A percentile compares a stretch with the other conserved stretches of the same genome.
Evolutionary conservation across 1,284 basidiomycete genomes (phyloP).

Genomic region (Fomes fomentarius): DNA sequence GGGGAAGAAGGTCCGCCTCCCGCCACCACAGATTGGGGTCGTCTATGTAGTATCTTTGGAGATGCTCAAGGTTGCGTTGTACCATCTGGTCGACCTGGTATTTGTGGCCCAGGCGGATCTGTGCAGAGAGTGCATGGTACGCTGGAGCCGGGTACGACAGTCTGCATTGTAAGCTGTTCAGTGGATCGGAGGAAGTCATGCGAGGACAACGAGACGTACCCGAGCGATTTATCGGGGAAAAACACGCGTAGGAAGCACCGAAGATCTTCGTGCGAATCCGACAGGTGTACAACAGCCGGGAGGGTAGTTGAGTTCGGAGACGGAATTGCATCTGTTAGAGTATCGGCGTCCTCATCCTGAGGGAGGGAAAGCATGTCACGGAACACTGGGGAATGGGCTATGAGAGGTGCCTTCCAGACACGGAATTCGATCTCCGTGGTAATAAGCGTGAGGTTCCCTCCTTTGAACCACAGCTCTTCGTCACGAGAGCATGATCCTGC

Average conservation of each 20-base stretch:
- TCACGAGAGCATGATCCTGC: not conserved
- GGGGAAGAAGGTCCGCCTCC: too few relatives aligned
- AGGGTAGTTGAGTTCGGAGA: not conserved
- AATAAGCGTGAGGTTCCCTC: slow-evolving; percentile 28
- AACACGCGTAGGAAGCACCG: slow-evolving; percentile 11
- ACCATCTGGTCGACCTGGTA: slow-evolving; percentile 14
- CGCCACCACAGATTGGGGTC: not conserved
- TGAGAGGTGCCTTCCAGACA: slow-evolving; percentile 26
- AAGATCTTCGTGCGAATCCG: slow-evolving; percentile 14
- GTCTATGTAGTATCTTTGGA: slow-evolving; percentile 11
- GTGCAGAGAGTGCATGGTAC: slow-evolving; percentile 11
- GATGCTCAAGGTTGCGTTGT: slow-evolving; percentile 4
- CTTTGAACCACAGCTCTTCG: slow-evolving; percentile 25
- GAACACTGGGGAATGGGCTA: slow-evolving; percentile 25
- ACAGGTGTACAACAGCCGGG: slow-evolving; percentile 7
- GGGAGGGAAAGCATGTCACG: slow-evolving; percentile 27
- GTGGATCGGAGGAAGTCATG: too few relatives aligned
- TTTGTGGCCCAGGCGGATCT: slow-evolving; percentile 15
- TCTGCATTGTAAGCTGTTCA: not conserved
- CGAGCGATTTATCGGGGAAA: not conserved
- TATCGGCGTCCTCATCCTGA: not conserved
- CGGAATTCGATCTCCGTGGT: slow-evolving; percentile 21
- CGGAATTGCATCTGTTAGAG: not conserved
- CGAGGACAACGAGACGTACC: too few relatives aligned
- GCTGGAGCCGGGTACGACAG: slow-evolving; percentile 1